Conservation (phyloP, 2,329 filamentous ascomycete genomes). For the Botrytis fabae region DNA sequence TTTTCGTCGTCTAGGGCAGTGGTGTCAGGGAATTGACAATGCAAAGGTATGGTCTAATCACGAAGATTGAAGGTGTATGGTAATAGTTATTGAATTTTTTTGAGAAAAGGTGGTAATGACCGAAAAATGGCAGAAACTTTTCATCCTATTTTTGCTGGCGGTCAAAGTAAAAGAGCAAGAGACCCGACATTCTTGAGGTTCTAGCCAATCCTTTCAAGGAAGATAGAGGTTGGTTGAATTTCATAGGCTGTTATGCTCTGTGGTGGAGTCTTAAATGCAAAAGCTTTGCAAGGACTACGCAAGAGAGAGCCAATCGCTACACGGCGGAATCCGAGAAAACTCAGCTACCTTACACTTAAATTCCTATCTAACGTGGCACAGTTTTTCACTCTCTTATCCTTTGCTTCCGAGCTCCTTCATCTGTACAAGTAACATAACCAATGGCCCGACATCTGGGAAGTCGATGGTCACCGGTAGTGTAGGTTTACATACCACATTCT, state of each 20-base stretch:
- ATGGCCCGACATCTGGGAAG: background rate
- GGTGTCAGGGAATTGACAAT: slow-evolving; percentile 12
- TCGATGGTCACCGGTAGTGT: background rate
- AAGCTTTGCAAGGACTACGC: slow-evolving; percentile 4
- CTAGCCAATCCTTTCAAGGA: background rate
- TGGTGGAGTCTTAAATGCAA: slow-evolving; percentile 15
- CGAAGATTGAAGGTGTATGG: slow-evolving; percentile 16
- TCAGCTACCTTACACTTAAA: slow-evolving; percentile 3
- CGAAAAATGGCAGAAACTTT: slow-evolving; percentile 8
- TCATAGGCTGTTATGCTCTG: slow-evolving; percentile 2
- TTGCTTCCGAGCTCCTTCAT: background rate
- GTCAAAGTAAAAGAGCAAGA: slow-evolving; percentile 8
- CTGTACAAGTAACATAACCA: background rate
- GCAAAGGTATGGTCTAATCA: slow-evolving; percentile 9
- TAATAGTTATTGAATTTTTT: slow-evolving; percentile 17
- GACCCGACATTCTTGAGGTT: background rate
- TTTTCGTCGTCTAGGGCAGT: background rate
- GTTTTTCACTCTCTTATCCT: background rate
- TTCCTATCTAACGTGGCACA: background rate
- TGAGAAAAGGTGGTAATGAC: slow-evolving; percentile 10
- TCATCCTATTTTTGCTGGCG: slow-evolving; percentile 11
- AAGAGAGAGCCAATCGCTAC: slow-evolving; percentile 15
- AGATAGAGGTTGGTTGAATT: background rate
- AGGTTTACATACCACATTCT: slow-evolving; percentile 15
- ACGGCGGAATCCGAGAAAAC: slow-evolving; percentile 20